Evolutionary conservation across 2,329 filamentous ascomycete genomes (phyloP).

Genomic region (Ramichloridium luteum): DNA sequence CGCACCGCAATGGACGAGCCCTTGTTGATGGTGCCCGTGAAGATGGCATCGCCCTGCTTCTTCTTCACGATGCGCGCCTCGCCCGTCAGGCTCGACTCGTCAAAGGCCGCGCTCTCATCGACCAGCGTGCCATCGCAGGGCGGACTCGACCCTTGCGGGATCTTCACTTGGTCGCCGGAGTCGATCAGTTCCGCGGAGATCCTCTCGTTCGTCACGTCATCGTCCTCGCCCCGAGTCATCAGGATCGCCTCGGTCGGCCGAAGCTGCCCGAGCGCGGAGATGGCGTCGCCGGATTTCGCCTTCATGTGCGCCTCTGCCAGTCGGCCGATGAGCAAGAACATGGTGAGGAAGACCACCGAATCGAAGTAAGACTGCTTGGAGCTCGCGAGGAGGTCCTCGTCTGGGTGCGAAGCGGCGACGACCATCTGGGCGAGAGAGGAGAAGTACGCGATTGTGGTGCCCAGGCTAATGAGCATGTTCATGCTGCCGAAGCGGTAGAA

Average conservation of each 20-base stretch:
- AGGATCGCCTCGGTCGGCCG: conserved; percentile 66
- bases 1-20: conserved; percentile 48
- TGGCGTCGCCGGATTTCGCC: conserved; percentile 75
- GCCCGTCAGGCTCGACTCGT: conserved; percentile 81
- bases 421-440: conserved; percentile 68
- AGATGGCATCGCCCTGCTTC: conserved; percentile 49
- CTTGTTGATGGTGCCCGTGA: conserved; percentile 64
- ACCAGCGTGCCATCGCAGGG: conserved; percentile 63
- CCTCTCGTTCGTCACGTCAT: background rate
- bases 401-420: conserved; percentile 35
- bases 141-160: conserved; percentile 69
- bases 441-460: conserved; percentile 77
- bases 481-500: conserved; percentile 94
- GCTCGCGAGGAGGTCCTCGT: conserved; percentile 14
- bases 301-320: conserved; percentile 84
- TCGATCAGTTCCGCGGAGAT: conserved; percentile 45
- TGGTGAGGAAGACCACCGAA: conserved; percentile 79
- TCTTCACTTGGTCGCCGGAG: conserved; percentile 44
- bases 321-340: conserved; percentile 68
- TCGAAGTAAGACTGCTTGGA: conserved; percentile 58
- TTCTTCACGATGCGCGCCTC: conserved; percentile 58
- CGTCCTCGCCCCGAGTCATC: conserved; percentile 24
- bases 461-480: conserved; percentile 85
- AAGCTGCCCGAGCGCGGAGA: conserved; percentile 65
- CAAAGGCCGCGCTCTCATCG: conserved; percentile 52